Evolutionary conservation across 805 yeast genomes (phyloP).

Genomic region (Phaffomyces antillensis): DNA sequence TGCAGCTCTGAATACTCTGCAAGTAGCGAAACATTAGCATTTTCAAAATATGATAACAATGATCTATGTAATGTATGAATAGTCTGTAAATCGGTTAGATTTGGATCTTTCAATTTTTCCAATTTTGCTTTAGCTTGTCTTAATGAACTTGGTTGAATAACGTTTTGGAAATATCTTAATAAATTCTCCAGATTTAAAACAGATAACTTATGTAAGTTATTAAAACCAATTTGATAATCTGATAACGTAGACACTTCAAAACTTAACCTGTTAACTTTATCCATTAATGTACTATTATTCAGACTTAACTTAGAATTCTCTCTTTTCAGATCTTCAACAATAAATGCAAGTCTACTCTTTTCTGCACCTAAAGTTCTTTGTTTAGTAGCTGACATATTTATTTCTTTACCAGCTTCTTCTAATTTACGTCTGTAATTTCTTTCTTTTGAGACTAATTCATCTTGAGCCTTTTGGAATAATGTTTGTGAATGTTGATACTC

Average conservation of each 20-base stretch:
- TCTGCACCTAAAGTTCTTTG: slow-evolving; percentile 38
- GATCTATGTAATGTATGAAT: slow-evolving; percentile 32
- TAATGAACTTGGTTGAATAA: slow-evolving; percentile 52
- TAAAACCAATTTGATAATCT: slow-evolving; percentile 35
- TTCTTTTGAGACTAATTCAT: slow-evolving; percentile 24
- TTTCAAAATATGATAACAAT: slow-evolving; percentile 46
- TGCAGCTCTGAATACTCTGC: slow-evolving; percentile 40
- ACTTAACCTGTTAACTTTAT: slow-evolving; percentile 28
- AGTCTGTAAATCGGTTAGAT: slow-evolving; percentile 18
- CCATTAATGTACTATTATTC: slow-evolving; percentile 32
- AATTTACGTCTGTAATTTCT: slow-evolving; percentile 22
- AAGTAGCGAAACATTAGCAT: slow-evolving; percentile 54
- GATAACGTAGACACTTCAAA: slow-evolving; percentile 19
- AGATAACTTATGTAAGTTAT: slow-evolving; percentile 34
- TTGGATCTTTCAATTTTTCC: slow-evolving; percentile 29
- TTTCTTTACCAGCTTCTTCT: slow-evolving; percentile 31
- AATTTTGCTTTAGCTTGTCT: slow-evolving; percentile 51
- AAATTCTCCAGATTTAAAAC: slow-evolving; percentile 42
- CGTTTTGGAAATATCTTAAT: slow-evolving; percentile 42
- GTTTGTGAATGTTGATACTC: slow-evolving; percentile 22
- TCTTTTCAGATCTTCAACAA: slow-evolving; percentile 31
- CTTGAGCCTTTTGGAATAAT: slow-evolving; percentile 16
- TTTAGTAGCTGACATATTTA: slow-evolving; percentile 35
- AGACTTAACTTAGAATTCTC: slow-evolving; percentile 32
- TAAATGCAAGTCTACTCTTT: slow-evolving; percentile 34